Evolutionary conservation across 2,329 filamentous ascomycete species (phyloP).

Genomic region (Rachicladosporium sp.): DNA sequence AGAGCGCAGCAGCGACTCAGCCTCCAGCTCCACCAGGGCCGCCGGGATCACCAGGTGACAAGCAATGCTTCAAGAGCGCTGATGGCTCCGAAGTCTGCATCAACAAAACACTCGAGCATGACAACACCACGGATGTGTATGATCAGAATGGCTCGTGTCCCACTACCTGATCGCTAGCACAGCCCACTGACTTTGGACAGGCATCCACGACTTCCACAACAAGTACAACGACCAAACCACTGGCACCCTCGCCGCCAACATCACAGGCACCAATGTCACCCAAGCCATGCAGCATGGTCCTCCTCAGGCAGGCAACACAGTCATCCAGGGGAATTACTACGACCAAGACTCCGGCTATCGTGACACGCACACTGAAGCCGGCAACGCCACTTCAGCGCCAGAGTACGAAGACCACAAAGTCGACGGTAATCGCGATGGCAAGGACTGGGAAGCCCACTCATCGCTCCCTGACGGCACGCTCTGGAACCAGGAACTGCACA

Average conservation of each 20-base stretch:
- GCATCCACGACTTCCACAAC: constrained; percentile 6
- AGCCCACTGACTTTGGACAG: not conserved
- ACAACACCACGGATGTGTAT: constrained; percentile 1
- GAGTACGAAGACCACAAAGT: constrained; percentile 2
- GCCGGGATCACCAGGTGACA: too few species aligned
- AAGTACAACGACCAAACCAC: not conserved
- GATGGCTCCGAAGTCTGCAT: constrained; percentile 1
- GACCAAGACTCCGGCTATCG: constrained; percentile 1
- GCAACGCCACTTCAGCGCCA: constrained; percentile 1
- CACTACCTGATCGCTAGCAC: not conserved
- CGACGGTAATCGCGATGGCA: constrained; percentile 1
- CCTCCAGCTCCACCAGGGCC: too few species aligned
- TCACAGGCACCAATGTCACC: constrained; percentile 2
- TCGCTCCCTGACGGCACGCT: not conserved
- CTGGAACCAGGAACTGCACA: not conserved
- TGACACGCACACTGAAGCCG: not conserved
- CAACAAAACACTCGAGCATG: not conserved
- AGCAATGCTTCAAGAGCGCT: constrained; percentile 2
- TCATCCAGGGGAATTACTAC: not conserved
- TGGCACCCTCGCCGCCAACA: constrained; percentile 1
- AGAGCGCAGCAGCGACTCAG: too few species aligned
- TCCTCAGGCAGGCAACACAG: not conserved
- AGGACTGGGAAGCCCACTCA: not conserved
- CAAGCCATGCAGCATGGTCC: not conserved
- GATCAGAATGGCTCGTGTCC: not conserved